phyloP scores from a whole-genome alignment of 2,329 filamentous ascomycete genomes.

The Trichophyton mentagrophytes region DNA sequence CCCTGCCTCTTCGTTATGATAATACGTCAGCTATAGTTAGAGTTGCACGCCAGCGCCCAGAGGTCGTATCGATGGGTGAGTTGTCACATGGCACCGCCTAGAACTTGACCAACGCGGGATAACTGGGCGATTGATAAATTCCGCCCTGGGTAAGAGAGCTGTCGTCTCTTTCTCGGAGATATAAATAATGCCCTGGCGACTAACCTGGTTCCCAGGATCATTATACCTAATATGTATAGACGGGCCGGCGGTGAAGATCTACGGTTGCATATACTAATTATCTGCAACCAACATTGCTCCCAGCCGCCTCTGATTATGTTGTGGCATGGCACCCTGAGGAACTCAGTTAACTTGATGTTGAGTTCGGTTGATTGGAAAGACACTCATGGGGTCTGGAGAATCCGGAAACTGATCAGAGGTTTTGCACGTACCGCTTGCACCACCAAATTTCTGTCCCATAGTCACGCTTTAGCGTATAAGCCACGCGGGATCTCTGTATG shows the following conservation, averaged over 20 bases:
- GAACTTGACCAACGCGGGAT: not conserved
- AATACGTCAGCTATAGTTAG: not conserved
- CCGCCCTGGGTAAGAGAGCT: not conserved
- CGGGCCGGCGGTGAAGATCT: not conserved
- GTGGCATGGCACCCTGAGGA: not conserved
- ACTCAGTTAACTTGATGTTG: not conserved
- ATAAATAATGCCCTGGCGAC: not conserved
- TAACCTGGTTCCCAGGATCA: not conserved
- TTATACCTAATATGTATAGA: not conserved
- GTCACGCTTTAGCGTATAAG: slow-evolving; percentile 3
- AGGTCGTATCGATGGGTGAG: slow-evolving; percentile 2
- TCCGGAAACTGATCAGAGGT: not conserved
- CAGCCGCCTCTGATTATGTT: not conserved
- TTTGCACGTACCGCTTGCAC: not conserved
- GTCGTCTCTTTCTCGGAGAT: not conserved
- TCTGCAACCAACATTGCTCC: not conserved
- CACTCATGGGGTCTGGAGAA: not conserved
- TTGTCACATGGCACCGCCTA: slow-evolving; percentile 2
- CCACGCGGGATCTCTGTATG: not conserved
- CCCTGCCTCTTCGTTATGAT: not conserved
- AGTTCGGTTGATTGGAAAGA: not conserved
- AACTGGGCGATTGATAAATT: not conserved
- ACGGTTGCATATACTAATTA: not conserved
- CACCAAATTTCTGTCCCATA: not conserved
- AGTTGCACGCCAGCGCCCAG: slow-evolving; percentile 3